Evolutionary conservation across 2,329 filamentous ascomycete species (phyloP).

Genomic region (Xylariaceae sp.): DNA sequence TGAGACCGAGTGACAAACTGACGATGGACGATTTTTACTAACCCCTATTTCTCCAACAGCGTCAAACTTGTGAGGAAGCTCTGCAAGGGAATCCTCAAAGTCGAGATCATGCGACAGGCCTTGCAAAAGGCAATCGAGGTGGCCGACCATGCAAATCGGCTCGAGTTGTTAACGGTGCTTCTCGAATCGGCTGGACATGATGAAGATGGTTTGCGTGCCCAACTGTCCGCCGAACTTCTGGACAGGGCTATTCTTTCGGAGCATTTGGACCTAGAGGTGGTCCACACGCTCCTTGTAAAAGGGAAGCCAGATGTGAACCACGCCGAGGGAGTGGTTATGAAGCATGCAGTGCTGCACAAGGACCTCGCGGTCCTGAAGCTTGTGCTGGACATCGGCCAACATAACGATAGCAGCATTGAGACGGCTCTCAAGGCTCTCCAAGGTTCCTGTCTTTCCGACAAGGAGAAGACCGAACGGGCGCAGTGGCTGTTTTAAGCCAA

Average conservation of each 20-base stretch:
- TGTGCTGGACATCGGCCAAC: constrained; percentile 43
- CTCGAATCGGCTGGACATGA: constrained; percentile 40
- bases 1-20: too few species aligned
- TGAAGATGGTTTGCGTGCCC: constrained; percentile 42
- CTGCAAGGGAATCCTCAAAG: constrained; percentile 41
- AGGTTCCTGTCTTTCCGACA: constrained; percentile 31
- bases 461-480: constrained; percentile 35
- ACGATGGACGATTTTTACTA: not conserved
- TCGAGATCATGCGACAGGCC: constrained; percentile 44
- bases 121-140: constrained; percentile 45
- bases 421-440: constrained; percentile 40
- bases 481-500: too few species aligned
- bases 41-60: not conserved
- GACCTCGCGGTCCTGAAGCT: constrained; percentile 46
- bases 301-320: constrained; percentile 51
- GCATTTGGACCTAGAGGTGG: constrained; percentile 45
- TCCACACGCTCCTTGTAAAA: constrained; percentile 44
- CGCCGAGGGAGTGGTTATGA: constrained; percentile 40
- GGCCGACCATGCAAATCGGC: constrained; percentile 38
- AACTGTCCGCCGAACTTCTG: constrained; percentile 41
- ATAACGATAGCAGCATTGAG: constrained; percentile 40
- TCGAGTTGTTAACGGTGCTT: constrained; percentile 44
- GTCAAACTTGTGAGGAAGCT: constrained; percentile 41
- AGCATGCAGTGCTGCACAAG: constrained; percentile 35
- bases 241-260: constrained; percentile 39